phyloP scores from a whole-genome alignment of 495 filamentous ascomycete species.

The Annulohypoxylon maeteangense region DNA sequence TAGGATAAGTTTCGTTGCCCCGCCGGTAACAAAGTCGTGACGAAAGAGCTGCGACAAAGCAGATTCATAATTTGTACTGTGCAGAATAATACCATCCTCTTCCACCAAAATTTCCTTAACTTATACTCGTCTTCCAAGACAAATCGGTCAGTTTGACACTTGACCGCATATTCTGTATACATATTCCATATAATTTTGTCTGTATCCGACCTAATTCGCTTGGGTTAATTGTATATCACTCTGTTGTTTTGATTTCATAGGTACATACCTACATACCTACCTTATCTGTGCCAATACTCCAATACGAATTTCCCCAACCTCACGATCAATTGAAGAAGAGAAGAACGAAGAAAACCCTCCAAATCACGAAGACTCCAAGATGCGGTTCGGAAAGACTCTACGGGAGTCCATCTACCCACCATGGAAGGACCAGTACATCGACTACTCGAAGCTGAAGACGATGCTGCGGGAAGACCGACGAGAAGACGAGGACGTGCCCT shows the following conservation, averaged over 20 bases:
- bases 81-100: not conserved
- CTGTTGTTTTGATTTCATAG: not conserved
- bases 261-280: not conserved
- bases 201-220: not conserved
- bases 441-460: constrained; percentile 90
- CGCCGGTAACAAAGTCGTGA: not conserved
- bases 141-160: constrained; percentile 9
- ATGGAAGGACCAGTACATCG: constrained; percentile 94
- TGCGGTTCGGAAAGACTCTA: constrained; percentile 94
- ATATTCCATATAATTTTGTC: not conserved
- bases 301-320: not conserved
- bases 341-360: not conserved
- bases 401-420: constrained; percentile 81
- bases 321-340: not conserved
- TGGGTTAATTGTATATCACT: not conserved
- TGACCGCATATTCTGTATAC: constrained; percentile 6
- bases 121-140: not conserved
- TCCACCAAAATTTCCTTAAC: not conserved
- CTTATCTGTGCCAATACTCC: not conserved
- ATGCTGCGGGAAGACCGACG: constrained; percentile 79
- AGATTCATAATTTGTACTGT: not conserved
- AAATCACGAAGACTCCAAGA: constrained; percentile 52
- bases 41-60: not conserved
- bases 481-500: constrained; percentile 68
- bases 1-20: not conserved